These are phyloP conservation scores for Fomitiporia mediterranea DNA, from an alignment of 1,284 basidiomycete genomes.

Conservation along the genomic window DNA sequence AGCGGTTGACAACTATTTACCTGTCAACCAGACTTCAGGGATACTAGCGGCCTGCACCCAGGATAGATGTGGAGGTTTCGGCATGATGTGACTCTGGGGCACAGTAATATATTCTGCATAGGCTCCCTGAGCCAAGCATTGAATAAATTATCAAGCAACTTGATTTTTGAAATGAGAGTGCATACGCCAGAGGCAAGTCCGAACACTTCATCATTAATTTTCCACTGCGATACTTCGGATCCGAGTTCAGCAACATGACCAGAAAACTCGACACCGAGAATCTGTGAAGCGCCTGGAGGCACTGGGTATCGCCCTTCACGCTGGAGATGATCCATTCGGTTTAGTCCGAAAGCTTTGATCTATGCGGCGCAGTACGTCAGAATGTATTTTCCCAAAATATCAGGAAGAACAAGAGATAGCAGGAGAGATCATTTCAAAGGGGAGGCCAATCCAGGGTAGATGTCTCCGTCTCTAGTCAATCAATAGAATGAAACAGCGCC, in stretches of 20 bases:
- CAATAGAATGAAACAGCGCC: background rate
- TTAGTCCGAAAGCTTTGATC: conserved; percentile 81
- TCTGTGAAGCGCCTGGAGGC: conserved; percentile 71
- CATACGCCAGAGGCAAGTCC: conserved; percentile 71
- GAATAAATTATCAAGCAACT: background rate
- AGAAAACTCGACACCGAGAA: conserved; percentile 92
- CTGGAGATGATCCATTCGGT: conserved; percentile 84
- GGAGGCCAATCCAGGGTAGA: background rate
- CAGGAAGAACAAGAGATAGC: background rate
- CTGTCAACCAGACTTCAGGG: conserved; percentile 84
- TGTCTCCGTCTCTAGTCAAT: background rate
- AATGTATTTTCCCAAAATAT: background rate
- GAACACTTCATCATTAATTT: conserved; percentile 80
- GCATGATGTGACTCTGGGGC: conserved; percentile 63
- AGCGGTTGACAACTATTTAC: conserved; percentile 32
- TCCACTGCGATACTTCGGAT: conserved; percentile 51
- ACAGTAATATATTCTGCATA: conserved; percentile 87
- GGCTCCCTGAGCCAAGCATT: conserved; percentile 59
- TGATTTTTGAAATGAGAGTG: conserved; percentile 9
- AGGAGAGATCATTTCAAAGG: background rate
- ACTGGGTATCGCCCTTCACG: conserved; percentile 74
- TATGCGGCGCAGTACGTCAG: conserved; percentile 26
- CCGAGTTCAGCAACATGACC: conserved; percentile 65
- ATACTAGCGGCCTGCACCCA: conserved; percentile 85
- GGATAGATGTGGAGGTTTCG: conserved; percentile 72